Conservation (phyloP, 2,329 filamentous ascomycete genomes). For the Plectosphaerella sp. region DNA sequence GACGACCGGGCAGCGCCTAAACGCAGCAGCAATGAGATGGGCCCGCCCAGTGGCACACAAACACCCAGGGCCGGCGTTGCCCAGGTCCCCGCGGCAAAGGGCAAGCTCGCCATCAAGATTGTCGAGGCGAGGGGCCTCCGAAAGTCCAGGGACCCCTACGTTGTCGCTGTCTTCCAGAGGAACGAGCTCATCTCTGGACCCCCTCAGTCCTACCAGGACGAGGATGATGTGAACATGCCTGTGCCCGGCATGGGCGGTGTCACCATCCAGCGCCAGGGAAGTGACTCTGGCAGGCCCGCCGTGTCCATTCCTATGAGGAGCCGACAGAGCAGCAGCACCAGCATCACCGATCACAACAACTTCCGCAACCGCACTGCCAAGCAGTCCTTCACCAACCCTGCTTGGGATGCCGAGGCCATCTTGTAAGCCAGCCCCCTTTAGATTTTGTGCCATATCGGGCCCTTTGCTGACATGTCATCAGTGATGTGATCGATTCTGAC, state of each 20-base stretch:
- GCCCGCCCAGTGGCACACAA: slow-evolving; percentile 44
- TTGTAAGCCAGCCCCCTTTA: slow-evolving; percentile 64
- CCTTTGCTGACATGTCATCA: slow-evolving; percentile 28
- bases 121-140: slow-evolving; percentile 77
- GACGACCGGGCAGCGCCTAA: slow-evolving; percentile 31
- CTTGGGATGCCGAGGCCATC: slow-evolving; percentile 91
- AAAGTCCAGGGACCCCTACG: slow-evolving; percentile 84
- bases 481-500: slow-evolving; percentile 89
- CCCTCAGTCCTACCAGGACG: slow-evolving; percentile 60
- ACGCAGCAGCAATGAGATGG: slow-evolving; percentile 36
- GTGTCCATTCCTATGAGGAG: slow-evolving; percentile 98
- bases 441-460: neutral
- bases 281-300: slow-evolving; percentile 72
- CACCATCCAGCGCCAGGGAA: slow-evolving; percentile 65
- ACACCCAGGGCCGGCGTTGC: slow-evolving; percentile 49
- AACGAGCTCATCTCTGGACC: slow-evolving; percentile 94
- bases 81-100: slow-evolving; percentile 69
- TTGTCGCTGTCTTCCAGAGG: slow-evolving; percentile 93
- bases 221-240: slow-evolving; percentile 46
- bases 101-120: slow-evolving; percentile 87
- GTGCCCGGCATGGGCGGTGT: slow-evolving; percentile 50
- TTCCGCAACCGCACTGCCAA: slow-evolving; percentile 55
- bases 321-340: slow-evolving; percentile 93
- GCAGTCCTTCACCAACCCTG: slow-evolving; percentile 70
- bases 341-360: slow-evolving; percentile 61